Percentiles rank a stretch among this genome's conserved stretches.
These are phyloP conservation scores for Xerocomellus chrysenteron DNA, from an alignment of 768 basidiomycete species.

Conservation along the genomic window DNA sequence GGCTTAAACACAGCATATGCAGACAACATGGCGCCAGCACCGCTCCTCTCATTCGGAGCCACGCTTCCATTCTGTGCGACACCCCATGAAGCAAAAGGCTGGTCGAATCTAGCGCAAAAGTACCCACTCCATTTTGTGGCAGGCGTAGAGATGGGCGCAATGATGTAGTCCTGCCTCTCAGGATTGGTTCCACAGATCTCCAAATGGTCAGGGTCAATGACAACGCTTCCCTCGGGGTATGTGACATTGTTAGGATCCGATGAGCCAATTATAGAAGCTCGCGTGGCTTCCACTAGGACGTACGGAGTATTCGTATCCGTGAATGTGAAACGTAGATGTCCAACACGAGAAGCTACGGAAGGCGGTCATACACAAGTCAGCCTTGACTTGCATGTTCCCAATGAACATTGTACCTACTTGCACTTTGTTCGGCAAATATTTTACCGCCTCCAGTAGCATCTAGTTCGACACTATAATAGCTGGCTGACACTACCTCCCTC, in stretches of 20 bases:
- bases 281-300: constrained; percentile 65
- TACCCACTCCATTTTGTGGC: constrained; percentile 39
- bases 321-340: constrained; percentile 73
- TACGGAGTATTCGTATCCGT: constrained; percentile 46
- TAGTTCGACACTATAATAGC: constrained; percentile 58
- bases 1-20: constrained; percentile 50
- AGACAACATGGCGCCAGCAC: constrained; percentile 46
- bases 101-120: constrained; percentile 61
- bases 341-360: constrained; percentile 65
- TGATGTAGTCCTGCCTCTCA: constrained; percentile 71
- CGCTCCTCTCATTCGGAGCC: constrained; percentile 25
- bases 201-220: constrained; percentile 39
- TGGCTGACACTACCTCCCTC: constrained; percentile 51
- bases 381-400: background rate
- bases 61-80: constrained; percentile 46
- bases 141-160: constrained; percentile 52
- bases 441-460: constrained; percentile 51
- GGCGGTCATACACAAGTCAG: background rate
- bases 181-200: constrained; percentile 65
- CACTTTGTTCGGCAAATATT: constrained; percentile 58
- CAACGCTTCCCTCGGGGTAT: constrained; percentile 52
- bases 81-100: constrained; percentile 46
- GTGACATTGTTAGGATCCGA: constrained; percentile 47
- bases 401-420: constrained; percentile 44
- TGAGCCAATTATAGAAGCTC: constrained; percentile 59